Base-by-base conservation (phyloP, 2,329 filamentous ascomycete species). In the Colletotrichum aenigma region DNA sequence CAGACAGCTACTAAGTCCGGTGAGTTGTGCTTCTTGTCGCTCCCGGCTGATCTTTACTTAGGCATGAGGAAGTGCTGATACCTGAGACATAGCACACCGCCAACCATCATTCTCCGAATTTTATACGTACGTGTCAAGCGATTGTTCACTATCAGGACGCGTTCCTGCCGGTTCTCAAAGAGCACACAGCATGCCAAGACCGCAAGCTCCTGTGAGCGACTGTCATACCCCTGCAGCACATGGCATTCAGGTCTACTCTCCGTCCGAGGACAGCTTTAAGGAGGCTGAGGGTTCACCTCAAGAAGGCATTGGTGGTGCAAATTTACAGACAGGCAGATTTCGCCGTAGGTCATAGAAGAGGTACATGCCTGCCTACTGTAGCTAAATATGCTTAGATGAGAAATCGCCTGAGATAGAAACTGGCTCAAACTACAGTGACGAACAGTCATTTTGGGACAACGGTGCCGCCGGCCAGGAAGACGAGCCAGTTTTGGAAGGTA, bases 81-180 rank as follows among this genome's bases (percentile, higher is more conserved):
- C 16, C n/a, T 30, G 24, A 34, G 9, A 56, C 26, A 38, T 48
- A 74, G 72, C 68, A 18, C 67, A 52, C 16, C 68, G 36, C 21
- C 69, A 72, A 26, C 62, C 69, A 34, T 75, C 73, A 24, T 66
- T 66, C 12, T 75, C 73, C 12, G 69, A 66, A n/a, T 75, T 72
- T 21, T 75, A 75, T 13, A 56, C 62, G 24, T 75, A 75, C 34
- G 62, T 75, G 15, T 24, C 58, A 32, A 48, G 56, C 55, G 73
- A 75, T 4, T 32, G 18, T 38, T 56, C 69, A 18, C 30, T 43
- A 8, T 48, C 38, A 9, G 62, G 55, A 13, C 32, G 10, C 32
- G 18, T 58, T 36, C 10, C 21, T 13, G 32, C 12, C 43, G 69
- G 69, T n/a, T 62, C 36, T 13, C 8, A 36, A 34, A 18, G 16